These are phyloP conservation scores for Talinum fruticosum DNA, from an alignment of 148 eudicot species.

Conservation along the genomic window DNA sequence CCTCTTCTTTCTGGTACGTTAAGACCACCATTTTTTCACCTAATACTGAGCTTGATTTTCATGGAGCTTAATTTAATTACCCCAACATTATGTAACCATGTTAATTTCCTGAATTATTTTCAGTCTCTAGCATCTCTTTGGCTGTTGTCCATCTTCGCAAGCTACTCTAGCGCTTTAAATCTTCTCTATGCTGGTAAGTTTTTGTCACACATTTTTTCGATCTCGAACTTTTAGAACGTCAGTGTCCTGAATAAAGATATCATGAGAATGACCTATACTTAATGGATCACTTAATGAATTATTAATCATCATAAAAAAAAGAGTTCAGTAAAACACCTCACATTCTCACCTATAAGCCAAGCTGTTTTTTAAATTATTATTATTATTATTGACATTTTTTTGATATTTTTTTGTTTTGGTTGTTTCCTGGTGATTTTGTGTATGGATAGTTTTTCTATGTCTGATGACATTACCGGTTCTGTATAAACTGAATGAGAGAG, in stretches of 20 bases:
- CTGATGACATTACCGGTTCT: conserved; percentile 35
- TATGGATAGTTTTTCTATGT: conserved; percentile 30
- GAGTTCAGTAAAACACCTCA: too few species aligned
- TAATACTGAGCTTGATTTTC: conserved; percentile 6
- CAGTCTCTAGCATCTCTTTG: conserved; percentile 52
- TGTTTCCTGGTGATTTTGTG: too few species aligned
- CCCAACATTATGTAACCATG: conserved; percentile 20
- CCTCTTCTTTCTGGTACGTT: conserved; percentile 51
- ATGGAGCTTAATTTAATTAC: conserved; percentile 18
- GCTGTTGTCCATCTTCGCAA: conserved; percentile 53
- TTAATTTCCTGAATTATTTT: conserved; percentile 13
- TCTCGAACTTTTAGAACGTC: too few species aligned
- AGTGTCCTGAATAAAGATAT: too few species aligned
- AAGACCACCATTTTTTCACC: neutral
- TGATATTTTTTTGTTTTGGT: too few species aligned
- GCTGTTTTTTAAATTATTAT: too few species aligned
- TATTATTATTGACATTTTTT: too few species aligned
- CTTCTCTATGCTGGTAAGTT: conserved; percentile 49
- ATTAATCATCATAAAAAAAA: too few species aligned
- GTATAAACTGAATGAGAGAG: conserved; percentile 41
- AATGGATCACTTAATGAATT: too few species aligned
- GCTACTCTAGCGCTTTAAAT: conserved; percentile 58
- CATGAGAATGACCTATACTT: too few species aligned
- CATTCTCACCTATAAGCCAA: too few species aligned
- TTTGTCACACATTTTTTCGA: neutral